Evolutionary conservation across 225 moss, liverwort and hornwort genomes (phyloP), one percentile per base, ranked within the genome.

Genomic region (Rhytidiadelphus loreus): DNA sequence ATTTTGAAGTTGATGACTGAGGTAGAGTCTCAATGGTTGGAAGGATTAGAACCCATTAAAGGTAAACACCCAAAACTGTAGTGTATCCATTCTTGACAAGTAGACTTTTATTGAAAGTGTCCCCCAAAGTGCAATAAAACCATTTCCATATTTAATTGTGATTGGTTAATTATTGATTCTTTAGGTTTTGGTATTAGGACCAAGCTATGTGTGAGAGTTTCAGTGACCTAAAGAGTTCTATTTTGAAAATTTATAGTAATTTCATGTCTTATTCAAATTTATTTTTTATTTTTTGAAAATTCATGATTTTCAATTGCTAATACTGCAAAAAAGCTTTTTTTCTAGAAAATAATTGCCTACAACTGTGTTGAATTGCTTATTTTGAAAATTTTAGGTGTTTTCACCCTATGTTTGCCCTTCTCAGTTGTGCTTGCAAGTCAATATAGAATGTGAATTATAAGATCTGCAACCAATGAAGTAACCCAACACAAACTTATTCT

Each of bases 121-220:
- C 13, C 8, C 50, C 2, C 13, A 19, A 50, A 48, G 21, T 35
- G 35, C 9, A 53, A 52, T 76, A 3, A 35, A 33, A 33, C 8
- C 3, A 12, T 20, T 48, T 3, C 1, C 12, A 20, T 32, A 48
- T 7, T 32, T 32, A 13, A 13, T 0, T 52, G 0, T 0, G 0
- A 8, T 52, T 53, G 14, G 35, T 53, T 53, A 22, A 50, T 1
- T 76, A 0, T 1, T 12, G 2, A 22, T 22, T 52, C 52, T 53
- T 5, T 53, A 21, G 3, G 14, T 22, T 75, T 48, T 1, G 0
- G 2, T 33, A 22, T 12, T 22, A 35, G 22, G 14, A 52, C 0
- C 35, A 53, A 35, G 8, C 9, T 35, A 76, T 76, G 8, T 50
- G 21, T n/a, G n/a, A 74, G 9, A 30, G 23, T 76, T 35, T 76